Base-by-base conservation (phyloP, 148 eudicot species). In the Rhododendron ovatum region DNA sequence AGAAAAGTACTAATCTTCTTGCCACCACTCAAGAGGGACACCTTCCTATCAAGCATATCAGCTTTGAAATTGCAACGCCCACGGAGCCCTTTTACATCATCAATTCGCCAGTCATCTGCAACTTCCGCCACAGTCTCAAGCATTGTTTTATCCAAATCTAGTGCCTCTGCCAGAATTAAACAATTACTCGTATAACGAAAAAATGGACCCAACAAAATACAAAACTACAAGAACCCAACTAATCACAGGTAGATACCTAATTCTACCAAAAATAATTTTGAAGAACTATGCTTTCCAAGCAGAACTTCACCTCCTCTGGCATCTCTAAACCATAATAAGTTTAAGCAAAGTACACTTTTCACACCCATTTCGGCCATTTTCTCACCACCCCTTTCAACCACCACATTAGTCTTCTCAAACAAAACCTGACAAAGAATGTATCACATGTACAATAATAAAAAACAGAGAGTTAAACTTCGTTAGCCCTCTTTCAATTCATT, bases 331-430 rank as follows among this genome's bases (percentile, higher is more conserved):
- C 98, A 94, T 94, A 83, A 95, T 92, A 73, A 96, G 90, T 87
- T 94, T 95, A 28, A 96, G 92, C 87, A 96, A 86, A 73, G 96
- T 96, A 88, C 99, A 95, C 89, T 96, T 96, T 65, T 98, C 99
- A 86, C 99, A 96, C 35, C 99, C 99, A 82, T 96, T 96, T 17
- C 98, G 96, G 37, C 99, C 99, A 96, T 88, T 90, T 95, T 96
- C 90, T 96, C 99, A 84, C 30, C 30, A 37, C 98, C 99, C 87
- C 92, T 94, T 61, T 93, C 94, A 81, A 96, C 91, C 81, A 92
- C 89, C 37, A 94, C 85, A 88, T 92, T 93, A 83, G 98, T 95
- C 59, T 94, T 91, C 63, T 88, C 90, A 65, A 96, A 95, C 51
- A 96, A 89, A 81, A 93, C 92, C 99, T 96, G 91, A 50, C 80